Conservation (phyloP, 2,329 filamentous ascomycete genomes). For the Colletotrichum siamense region DNA sequence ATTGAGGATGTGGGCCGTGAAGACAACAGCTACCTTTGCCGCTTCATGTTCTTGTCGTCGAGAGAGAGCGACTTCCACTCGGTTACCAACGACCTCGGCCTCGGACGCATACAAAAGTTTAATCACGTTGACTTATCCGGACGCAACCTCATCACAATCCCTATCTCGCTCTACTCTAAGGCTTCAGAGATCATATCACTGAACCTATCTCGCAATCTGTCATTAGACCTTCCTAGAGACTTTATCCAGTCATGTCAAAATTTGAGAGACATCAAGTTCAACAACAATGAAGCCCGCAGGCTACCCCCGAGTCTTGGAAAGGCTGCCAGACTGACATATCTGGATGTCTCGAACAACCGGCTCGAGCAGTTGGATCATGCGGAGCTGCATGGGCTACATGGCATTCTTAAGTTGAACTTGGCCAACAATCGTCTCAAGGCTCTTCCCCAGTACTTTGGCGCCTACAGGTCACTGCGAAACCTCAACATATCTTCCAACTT, state of each 20-base stretch:
- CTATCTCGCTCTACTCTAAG: constrained; percentile 91
- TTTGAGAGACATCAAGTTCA: constrained; percentile 93
- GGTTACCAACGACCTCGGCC: constrained; percentile 71
- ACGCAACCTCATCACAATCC: constrained; percentile 91
- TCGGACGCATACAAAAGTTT: constrained; percentile 86
- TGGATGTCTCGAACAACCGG: constrained; percentile 95
- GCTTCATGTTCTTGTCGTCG: constrained; percentile 92
- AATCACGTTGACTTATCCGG: constrained; percentile 93
- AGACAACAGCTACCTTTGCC: constrained; percentile 95
- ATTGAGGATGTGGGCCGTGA: constrained; percentile 95
- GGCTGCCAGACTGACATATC: constrained; percentile 80
- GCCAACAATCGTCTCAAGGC: constrained; percentile 88
- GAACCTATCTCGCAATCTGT: constrained; percentile 91
- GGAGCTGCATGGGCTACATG: constrained; percentile 75
- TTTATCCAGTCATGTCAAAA: constrained; percentile 95
- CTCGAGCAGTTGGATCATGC: constrained; percentile 87
- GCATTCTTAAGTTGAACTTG: constrained; percentile 86
- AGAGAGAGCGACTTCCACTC: constrained; percentile 83
- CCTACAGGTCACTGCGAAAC: constrained; percentile 79
- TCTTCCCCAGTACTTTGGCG: constrained; percentile 82
- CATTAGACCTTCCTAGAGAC: constrained; percentile 90
- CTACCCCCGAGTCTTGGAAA: constrained; percentile 84
- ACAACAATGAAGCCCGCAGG: constrained; percentile 89
- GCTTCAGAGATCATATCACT: constrained; percentile 92
- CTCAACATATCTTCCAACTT: constrained; percentile 95